Evolutionary conservation across 257 asterid species (phyloP).

Genomic region (Galeopsis tetrahit): DNA sequence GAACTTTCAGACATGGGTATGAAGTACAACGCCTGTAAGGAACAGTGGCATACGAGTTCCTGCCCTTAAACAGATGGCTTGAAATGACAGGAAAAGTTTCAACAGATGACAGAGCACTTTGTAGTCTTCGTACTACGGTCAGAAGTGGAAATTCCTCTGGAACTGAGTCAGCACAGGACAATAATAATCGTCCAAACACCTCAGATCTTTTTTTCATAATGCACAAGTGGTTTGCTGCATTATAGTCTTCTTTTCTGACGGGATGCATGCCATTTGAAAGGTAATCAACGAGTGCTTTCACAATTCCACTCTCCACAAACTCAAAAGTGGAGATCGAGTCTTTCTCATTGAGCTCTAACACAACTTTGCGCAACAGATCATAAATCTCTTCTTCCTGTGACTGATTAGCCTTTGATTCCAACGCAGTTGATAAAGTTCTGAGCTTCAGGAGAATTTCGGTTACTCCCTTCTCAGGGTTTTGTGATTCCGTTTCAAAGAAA

Average conservation of each 20-base stretch:
- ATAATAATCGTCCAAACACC: constrained; percentile 65
- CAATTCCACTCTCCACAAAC: constrained; percentile 93
- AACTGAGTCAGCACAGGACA: constrained; percentile 47
- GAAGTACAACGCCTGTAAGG: constrained; percentile 72
- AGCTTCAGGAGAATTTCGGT: constrained; percentile 77
- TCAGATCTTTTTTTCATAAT: constrained; percentile 68
- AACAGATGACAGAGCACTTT: constrained; percentile 78
- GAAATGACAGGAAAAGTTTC: constrained; percentile 83
- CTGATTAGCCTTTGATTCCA: constrained; percentile 49
- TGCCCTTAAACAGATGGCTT: constrained; percentile 48
- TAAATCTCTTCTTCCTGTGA: constrained; percentile 61
- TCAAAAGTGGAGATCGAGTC: constrained; percentile 88
- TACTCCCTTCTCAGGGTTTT: constrained; percentile 72
- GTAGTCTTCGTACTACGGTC: constrained; percentile 56
- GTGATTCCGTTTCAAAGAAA: constrained; percentile 63
- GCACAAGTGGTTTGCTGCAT: constrained; percentile 32
- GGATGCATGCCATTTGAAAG: constrained; percentile 59
- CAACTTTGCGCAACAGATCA: constrained; percentile 57
- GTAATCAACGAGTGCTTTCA: constrained; percentile 68
- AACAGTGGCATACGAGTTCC: constrained; percentile 76
- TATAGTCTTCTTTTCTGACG: constrained; percentile 37
- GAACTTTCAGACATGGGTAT: constrained; percentile 79
- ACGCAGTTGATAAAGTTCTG: constrained; percentile 54
- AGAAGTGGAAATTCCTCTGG: constrained; percentile 52
- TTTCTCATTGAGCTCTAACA: constrained; percentile 68